Conservation (phyloP, 2,329 filamentous ascomycete genomes). For the Penicillium digitatum region DNA sequence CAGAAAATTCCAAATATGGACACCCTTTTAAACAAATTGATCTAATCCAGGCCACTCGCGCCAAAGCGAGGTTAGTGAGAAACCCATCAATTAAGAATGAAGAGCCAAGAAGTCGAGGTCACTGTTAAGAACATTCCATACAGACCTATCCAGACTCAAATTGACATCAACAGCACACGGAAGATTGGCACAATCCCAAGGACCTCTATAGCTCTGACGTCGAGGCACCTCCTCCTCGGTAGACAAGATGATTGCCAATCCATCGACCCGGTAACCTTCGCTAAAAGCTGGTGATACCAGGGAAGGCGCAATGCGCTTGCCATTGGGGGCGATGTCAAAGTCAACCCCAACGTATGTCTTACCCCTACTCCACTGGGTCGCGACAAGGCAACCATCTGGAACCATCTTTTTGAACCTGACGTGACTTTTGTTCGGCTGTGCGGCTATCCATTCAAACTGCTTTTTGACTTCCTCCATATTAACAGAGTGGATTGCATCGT, state of each 20-base stretch:
- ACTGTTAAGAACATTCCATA: neutral
- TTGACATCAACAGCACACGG: neutral
- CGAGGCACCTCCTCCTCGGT: neutral
- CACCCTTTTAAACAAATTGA: neutral
- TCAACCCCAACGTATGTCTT: neutral
- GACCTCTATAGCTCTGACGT: neutral
- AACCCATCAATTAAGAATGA: neutral
- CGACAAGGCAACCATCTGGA: neutral
- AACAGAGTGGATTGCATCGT: neutral
- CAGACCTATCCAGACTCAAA: neutral
- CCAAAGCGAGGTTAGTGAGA: no score
- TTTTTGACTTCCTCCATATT: neutral
- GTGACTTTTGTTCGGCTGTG: neutral
- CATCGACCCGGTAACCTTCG: neutral
- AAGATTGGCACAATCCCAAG: neutral
- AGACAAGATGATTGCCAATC: neutral
- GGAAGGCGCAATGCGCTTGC: neutral
- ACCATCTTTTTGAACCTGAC: neutral
- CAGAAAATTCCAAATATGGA: no score
- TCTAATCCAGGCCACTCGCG: no score
- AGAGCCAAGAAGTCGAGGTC: neutral
- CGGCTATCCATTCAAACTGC: constrained; percentile 2
- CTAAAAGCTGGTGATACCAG: neutral
- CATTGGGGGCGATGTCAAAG: neutral
- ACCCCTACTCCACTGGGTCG: neutral